Conservation (phyloP, 495 filamentous ascomycete genomes). For the Mytilinidion resinicola region DNA sequence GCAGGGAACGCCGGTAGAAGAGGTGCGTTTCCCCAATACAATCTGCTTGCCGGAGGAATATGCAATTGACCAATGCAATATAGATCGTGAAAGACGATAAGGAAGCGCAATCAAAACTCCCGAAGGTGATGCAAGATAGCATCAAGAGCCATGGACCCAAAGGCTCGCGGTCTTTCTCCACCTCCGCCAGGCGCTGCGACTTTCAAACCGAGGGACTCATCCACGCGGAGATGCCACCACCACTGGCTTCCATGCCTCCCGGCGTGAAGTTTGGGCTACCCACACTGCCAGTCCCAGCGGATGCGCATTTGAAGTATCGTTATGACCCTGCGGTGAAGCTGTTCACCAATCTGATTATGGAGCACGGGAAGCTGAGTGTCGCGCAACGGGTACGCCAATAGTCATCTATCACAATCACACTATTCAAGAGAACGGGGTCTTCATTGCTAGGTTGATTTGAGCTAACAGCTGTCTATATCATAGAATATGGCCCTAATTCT, state of each 20-base stretch:
- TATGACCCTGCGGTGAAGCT: conserved; percentile 79
- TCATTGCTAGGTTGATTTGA: too few species aligned
- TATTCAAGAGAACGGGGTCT: too few species aligned
- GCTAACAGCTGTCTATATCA: conserved; percentile 1
- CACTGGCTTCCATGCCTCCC: conserved; percentile 28
- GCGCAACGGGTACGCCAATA: conserved; percentile 63
- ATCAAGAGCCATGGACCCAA: conserved; percentile 37
- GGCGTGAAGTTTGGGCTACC: conserved; percentile 75
- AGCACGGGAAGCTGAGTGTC: conserved; percentile 72
- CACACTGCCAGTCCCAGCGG: conserved; percentile 52
- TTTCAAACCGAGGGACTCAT: conserved; percentile 12
- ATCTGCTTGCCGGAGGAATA: background rate
- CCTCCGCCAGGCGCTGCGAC: conserved; percentile 29
- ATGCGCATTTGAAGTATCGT: conserved; percentile 61
- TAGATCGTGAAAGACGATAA: conserved; percentile 63
- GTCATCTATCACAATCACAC: background rate
- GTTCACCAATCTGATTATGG: conserved; percentile 85
- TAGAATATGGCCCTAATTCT: conserved; percentile 84
- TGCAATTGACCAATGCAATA: conserved; percentile 1
- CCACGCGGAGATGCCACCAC: conserved; percentile 27
- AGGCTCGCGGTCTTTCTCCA: conserved; percentile 55
- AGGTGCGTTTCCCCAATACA: conserved; percentile 13
- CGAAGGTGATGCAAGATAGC: conserved; percentile 60
- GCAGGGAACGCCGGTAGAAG: conserved; percentile 30
- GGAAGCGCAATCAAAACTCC: conserved; percentile 56